Base-by-base conservation (phyloP, 2,329 filamentous ascomycete genomes). In the Aureobasidium sp. region DNA sequence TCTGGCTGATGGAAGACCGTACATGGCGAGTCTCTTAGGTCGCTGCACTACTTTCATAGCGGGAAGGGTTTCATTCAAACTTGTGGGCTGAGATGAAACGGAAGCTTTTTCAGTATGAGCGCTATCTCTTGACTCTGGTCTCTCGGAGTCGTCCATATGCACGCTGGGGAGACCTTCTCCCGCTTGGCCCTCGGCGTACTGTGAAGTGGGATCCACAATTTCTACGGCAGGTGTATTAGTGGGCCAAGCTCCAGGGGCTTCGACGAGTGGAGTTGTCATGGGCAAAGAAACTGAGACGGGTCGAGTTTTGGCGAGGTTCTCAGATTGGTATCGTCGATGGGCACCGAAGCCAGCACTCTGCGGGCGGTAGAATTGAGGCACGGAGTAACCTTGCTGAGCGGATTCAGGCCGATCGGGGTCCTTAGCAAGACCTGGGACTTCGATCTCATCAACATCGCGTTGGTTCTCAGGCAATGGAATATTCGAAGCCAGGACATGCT, bases 401-500 rank as follows among this genome's bases (percentile, higher is more conserved):
- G 45, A 50, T 9, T 34, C 37, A 7, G 45, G 57, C 8, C 36
- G 57, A n/a, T 88, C 87, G 15, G 87, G 86, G 61, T 90, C 86
- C 62, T 79, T 84, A 1, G 81, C 83, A 5, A 91, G 78, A 0
- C 88, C 88, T 3, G 89, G 88, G 48, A 91, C 82, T 69, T 94
- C 89, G 45, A 95, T 94, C 70, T 95, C 90, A 49, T 87, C 82
- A 8, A 93, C 76, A 69, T 95, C 90, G 52, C 85, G 81, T 39
- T 84, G 79, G 29, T 79, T 79, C 44, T 86, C 77, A 0, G 89
- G 89, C 10, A 94, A 76, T n/a, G 89, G 85, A 64, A 92, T 82
- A 44, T 79, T 78, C 7, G 83, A 81, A 9, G 86, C 76, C 45
- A 83, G 72, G 7, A 73, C 65, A 63, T 73, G 67, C 61, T 73